phyloP scores from a whole-genome alignment of 306 rosid genomes.

The Castanospermum australe region DNA sequence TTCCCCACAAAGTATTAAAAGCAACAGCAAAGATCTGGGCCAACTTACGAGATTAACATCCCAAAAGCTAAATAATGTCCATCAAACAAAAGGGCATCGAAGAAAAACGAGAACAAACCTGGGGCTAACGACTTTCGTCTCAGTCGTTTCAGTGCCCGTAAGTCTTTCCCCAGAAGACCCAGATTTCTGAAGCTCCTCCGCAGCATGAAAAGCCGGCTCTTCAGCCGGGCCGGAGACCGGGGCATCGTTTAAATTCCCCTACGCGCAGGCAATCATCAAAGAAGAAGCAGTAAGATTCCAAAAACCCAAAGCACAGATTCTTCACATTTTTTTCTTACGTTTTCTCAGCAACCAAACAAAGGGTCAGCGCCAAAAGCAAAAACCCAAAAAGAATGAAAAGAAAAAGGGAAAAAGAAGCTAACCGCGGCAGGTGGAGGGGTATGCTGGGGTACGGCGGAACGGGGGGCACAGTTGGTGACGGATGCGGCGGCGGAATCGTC shows the following conservation, averaged over 20 bases:
- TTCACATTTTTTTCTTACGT: neutral
- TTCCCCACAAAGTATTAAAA: neutral
- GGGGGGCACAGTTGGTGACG: too few relatives aligned
- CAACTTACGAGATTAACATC: neutral
- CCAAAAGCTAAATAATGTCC: neutral
- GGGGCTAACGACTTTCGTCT: constrained; percentile 49
- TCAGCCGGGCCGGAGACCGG: constrained; percentile 42
- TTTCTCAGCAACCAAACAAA: constrained; percentile 4
- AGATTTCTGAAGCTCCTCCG: constrained; percentile 52
- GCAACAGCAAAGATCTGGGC: neutral
- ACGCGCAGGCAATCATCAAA: neutral
- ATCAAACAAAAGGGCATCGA: neutral
- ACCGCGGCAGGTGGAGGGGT: constrained; percentile 20
- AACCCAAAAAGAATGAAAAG: too few relatives aligned
- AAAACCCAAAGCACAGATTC: neutral
- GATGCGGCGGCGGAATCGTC: constrained; percentile 61
- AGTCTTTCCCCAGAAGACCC: constrained; percentile 48
- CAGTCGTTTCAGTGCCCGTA: constrained; percentile 44
- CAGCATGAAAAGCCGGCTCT: constrained; percentile 37
- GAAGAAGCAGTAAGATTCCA: neutral
- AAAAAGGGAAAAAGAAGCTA: neutral
- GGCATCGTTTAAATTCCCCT: constrained; percentile 53
- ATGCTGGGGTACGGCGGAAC: constrained; percentile 20
- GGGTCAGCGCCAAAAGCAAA: neutral
- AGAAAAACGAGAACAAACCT: constrained; percentile 41